Base-by-base conservation (phyloP, 2,329 filamentous ascomycete genomes). In the Boeremia lycopersici region DNA sequence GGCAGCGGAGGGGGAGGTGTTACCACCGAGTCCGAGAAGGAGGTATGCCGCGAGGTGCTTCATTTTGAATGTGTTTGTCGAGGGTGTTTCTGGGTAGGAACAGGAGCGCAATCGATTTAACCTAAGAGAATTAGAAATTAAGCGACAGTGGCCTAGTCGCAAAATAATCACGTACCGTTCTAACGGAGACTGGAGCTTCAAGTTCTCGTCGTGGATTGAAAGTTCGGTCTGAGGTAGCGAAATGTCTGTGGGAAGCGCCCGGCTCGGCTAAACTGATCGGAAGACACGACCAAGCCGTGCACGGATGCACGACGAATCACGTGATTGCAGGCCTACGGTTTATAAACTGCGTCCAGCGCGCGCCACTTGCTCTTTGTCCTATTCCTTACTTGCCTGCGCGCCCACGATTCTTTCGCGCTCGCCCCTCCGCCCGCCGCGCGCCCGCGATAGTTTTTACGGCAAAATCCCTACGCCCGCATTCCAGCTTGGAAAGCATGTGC, bases 1-100 rank as follows among this genome's bases (percentile, higher is more conserved):
- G 68, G 80, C 79, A 74, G 90, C 91, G 65, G 90, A 92, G 73
- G 95, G 95, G 65, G 87, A 87, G 83, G 85, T 79, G 87, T 97
- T 98, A 83, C 95, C 95, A 79, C 86, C 93, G 72, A 98, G 89
- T 83, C 84, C 82, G 81, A 98, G 91, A 78, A 99, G 93, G 77
- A 99, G 92, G 88, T 96, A 98, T 79, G 95, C 93, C 79, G 95
- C 95, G 84, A 99, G 89, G 84, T 98, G 89, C 93, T 99, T 98
- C 95, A 99, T 98, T 91, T 88, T 96, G 40, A 53, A 55, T 55
- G 46, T 55, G 46, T 35, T 55, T 91, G 88, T 96, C 79, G 76
- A 71, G 61, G 65, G 49, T 63, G 56, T 62, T 59, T 59, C 57
- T 56, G 48, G 60, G 52, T 54, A 65, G 70, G 87, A 92, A 93